phyloP scores from a whole-genome alignment of 495 filamentous ascomycete genomes.

The Trichocladium uniseriatum region DNA sequence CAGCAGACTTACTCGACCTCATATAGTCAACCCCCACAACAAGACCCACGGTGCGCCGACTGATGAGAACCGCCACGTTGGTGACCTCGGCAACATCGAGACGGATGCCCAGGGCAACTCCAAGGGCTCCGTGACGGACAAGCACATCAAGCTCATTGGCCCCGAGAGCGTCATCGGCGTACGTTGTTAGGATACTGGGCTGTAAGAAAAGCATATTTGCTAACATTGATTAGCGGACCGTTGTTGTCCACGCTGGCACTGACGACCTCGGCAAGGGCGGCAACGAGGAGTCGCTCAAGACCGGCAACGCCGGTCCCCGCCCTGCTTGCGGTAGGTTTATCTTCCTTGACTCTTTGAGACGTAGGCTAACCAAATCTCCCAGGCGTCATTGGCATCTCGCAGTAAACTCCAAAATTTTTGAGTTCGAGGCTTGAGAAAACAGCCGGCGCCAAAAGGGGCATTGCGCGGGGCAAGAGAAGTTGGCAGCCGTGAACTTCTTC shows the following conservation, averaged over 20 bases:
- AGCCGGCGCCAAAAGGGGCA: too few species aligned
- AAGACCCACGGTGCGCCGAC: constrained; percentile 84
- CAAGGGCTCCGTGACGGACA: constrained; percentile 65
- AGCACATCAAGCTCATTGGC: constrained; percentile 85
- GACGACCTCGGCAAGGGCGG: constrained; percentile 90
- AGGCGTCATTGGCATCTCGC: constrained; percentile 78
- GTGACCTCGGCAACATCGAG: constrained; percentile 93
- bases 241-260: constrained; percentile 89
- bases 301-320: constrained; percentile 84
- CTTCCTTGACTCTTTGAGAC: background rate
- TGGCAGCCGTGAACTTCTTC: too few species aligned
- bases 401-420: constrained; percentile 25
- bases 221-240: constrained; percentile 58
- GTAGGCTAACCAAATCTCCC: constrained; percentile 31
- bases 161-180: constrained; percentile 92
- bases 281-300: constrained; percentile 91
- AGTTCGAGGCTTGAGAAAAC: too few species aligned
- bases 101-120: constrained; percentile 87
- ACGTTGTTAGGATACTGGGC: constrained; percentile 33
- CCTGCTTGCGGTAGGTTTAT: constrained; percentile 75
- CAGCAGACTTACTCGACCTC: constrained; percentile 1
- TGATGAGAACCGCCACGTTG: constrained; percentile 82
- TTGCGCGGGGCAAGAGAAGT: too few species aligned
- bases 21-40: constrained; percentile 83
- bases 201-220: constrained; percentile 9